Conservation (phyloP, 1,139 yeast species). For the Yamadazyma oceani region DNA sequence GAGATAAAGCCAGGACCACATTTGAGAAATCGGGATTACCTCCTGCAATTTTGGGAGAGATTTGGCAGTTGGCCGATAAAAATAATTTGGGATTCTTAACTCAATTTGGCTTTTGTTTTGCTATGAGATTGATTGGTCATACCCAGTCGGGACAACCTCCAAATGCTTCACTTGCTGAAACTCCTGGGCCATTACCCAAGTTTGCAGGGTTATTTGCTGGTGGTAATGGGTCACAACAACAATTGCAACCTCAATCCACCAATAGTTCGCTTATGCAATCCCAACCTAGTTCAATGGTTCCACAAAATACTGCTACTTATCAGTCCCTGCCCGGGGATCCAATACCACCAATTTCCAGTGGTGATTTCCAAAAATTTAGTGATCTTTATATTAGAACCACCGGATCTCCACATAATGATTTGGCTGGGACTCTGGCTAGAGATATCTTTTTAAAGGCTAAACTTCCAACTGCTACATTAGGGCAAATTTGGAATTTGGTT, state of each 20-base stretch:
- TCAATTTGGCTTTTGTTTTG: conserved; percentile 78
- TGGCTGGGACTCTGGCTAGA: conserved; percentile 77
- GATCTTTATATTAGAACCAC: conserved; percentile 76
- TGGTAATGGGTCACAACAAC: conserved; percentile 22
- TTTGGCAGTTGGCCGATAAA: conserved; percentile 91
- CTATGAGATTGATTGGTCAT: conserved; percentile 87
- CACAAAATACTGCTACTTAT: conserved; percentile 35
- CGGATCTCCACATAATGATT: conserved; percentile 44
- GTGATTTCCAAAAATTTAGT: conserved; percentile 70
- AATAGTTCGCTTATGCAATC: conserved; percentile 48
- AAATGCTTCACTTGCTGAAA: conserved; percentile 49
- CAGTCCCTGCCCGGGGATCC: conserved; percentile 36
- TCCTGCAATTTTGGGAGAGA: conserved; percentile 76
- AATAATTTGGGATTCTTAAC: conserved; percentile 83
- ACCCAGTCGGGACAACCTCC: conserved; percentile 74
- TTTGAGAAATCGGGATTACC: conserved; percentile 87
- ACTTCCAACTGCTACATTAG: conserved; percentile 70
- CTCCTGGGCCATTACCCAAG: conserved; percentile 58
- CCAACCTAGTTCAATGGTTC: conserved; percentile 42
- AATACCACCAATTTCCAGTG: conserved; percentile 61
- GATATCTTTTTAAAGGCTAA: conserved; percentile 87
- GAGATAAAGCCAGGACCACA: conserved; percentile 82
- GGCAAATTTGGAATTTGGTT: conserved; percentile 86
- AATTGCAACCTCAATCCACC: conserved; percentile 38
- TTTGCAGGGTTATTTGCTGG: conserved; percentile 37